A percentile compares a stretch with the other conserved stretches of the same genome.
Evolutionary conservation across 2,329 filamentous ascomycete genomes (phyloP).

Genomic region (Alternaria arbusti): DNA sequence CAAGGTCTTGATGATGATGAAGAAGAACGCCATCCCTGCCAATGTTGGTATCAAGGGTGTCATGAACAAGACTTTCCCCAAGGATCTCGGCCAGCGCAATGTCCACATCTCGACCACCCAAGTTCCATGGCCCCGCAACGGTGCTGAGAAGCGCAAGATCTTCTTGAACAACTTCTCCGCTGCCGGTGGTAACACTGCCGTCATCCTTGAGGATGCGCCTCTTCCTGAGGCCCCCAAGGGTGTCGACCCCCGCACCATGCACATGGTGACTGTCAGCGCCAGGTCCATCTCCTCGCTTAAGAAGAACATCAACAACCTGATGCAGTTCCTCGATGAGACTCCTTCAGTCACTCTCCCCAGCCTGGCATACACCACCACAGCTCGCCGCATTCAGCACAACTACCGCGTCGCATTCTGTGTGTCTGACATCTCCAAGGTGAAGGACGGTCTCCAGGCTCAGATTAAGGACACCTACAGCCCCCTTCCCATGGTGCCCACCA

Average conservation of each 20-base stretch:
- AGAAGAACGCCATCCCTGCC: slow-evolving; percentile 61
- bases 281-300: slow-evolving; percentile 60
- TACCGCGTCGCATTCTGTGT: slow-evolving; percentile 58
- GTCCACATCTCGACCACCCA: slow-evolving; percentile 58
- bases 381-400: slow-evolving; percentile 61
- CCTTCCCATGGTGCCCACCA: slow-evolving; percentile 60
- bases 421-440: slow-evolving; percentile 55
- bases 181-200: slow-evolving; percentile 60
- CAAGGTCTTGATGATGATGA: slow-evolving; percentile 62
- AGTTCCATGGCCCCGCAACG: slow-evolving; percentile 55
- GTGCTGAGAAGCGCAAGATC: slow-evolving; percentile 56
- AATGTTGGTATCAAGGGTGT: slow-evolving; percentile 63
- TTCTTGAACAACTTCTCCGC: slow-evolving; percentile 63
- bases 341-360: slow-evolving; percentile 55
- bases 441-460: slow-evolving; percentile 54
- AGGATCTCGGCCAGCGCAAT: slow-evolving; percentile 59
- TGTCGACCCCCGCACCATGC: slow-evolving; percentile 55
- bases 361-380: slow-evolving; percentile 60
- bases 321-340: slow-evolving; percentile 55
- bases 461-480: slow-evolving; percentile 59
- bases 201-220: slow-evolving; percentile 60
- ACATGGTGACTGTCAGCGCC: slow-evolving; percentile 58
- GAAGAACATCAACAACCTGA: slow-evolving; percentile 57
- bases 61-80: slow-evolving; percentile 63
- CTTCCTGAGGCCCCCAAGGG: slow-evolving; percentile 49